Conservation (phyloP, 1,139 yeast genomes). For the Casaregolazyma suthepensis region DNA sequence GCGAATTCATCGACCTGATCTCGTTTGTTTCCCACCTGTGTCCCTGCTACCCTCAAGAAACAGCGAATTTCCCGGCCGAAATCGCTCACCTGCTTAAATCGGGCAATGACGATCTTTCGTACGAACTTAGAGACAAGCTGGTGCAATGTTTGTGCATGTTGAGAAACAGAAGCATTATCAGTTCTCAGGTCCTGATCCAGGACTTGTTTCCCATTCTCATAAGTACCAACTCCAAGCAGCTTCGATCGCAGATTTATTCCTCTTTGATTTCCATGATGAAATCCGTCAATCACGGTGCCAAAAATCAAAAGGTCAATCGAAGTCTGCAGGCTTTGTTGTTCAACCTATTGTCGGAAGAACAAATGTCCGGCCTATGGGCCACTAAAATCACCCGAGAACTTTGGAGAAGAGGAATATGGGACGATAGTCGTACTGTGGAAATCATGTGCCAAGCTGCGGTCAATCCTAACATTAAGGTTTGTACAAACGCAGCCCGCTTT, state of each 20-base stretch:
- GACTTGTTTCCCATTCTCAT: constrained; percentile 80
- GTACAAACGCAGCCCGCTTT: constrained; percentile 82
- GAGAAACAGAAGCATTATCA: constrained; percentile 76
- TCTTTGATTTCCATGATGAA: constrained; percentile 74
- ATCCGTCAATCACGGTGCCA: constrained; percentile 75
- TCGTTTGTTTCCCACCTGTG: constrained; percentile 93
- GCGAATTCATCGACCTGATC: constrained; percentile 74
- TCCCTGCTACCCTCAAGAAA: constrained; percentile 82
- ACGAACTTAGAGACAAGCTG: constrained; percentile 84
- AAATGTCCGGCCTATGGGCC: constrained; percentile 83
- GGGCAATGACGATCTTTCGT: constrained; percentile 76
- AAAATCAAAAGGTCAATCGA: constrained; percentile 79
- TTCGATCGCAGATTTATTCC: constrained; percentile 76
- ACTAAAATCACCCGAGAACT: constrained; percentile 89
- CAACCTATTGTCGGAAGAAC: constrained; percentile 65
- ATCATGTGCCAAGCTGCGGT: constrained; percentile 94
- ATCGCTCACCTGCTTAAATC: constrained; percentile 58
- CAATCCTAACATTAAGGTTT: constrained; percentile 82
- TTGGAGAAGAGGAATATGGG: constrained; percentile 98
- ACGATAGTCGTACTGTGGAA: constrained; percentile 91
- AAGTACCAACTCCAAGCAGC: constrained; percentile 66
- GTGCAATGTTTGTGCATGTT: constrained; percentile 85
- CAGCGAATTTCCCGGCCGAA: constrained; percentile 77
- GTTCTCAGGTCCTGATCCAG: constrained; percentile 75
- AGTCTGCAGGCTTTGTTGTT: constrained; percentile 89